A percentile compares a stretch with the other conserved stretches of the same genome.
These are phyloP conservation scores for Ampelocalamus luodianensis DNA, from an alignment of 176 grass and related monocot species.

Conservation along the genomic window DNA sequence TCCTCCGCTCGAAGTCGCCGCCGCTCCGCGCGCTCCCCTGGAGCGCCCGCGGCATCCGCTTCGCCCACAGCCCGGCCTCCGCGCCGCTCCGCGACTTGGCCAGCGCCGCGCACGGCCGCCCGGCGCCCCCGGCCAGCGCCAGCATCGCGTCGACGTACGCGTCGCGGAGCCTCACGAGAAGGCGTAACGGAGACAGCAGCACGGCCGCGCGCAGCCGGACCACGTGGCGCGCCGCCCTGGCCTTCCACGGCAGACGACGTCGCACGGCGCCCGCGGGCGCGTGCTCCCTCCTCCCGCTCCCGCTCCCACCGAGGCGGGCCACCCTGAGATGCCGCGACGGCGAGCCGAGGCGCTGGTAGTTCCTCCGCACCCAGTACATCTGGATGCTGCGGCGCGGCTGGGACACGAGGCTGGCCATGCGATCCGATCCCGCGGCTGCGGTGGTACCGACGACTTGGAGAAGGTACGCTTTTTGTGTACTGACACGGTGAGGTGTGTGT, in stretches of 20 bases:
- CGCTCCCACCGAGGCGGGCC: slow-evolving; percentile 33
- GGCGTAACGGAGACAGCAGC: slow-evolving; percentile 40
- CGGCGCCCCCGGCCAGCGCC: slow-evolving; percentile 40
- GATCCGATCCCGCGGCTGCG: neutral
- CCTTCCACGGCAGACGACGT: neutral
- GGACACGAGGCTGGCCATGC: slow-evolving; percentile 57
- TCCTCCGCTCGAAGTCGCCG: slow-evolving; percentile 59
- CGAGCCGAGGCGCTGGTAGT: slow-evolving; percentile 57
- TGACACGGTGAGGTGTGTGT: neutral
- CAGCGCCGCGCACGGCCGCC: slow-evolving; percentile 37
- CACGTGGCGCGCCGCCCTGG: neutral
- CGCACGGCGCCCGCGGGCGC: neutral
- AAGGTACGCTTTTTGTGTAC: neutral
- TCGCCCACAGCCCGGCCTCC: slow-evolving; percentile 43
- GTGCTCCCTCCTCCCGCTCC: neutral
- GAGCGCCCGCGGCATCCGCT: slow-evolving; percentile 47
- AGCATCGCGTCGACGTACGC: slow-evolving; percentile 62
- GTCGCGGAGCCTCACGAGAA: slow-evolving; percentile 47
- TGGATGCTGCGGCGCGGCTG: slow-evolving; percentile 50
- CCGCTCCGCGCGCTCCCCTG: neutral
- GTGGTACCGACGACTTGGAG: neutral
- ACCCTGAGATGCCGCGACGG: slow-evolving; percentile 49
- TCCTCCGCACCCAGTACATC: slow-evolving; percentile 55
- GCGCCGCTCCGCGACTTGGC: slow-evolving; percentile 31
- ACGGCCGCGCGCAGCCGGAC: slow-evolving; percentile 14